Evolutionary conservation across 805 yeast genomes (phyloP), one percentile per base, ranked within the genome.

Genomic region (Kazachstania bromeliacearum): DNA sequence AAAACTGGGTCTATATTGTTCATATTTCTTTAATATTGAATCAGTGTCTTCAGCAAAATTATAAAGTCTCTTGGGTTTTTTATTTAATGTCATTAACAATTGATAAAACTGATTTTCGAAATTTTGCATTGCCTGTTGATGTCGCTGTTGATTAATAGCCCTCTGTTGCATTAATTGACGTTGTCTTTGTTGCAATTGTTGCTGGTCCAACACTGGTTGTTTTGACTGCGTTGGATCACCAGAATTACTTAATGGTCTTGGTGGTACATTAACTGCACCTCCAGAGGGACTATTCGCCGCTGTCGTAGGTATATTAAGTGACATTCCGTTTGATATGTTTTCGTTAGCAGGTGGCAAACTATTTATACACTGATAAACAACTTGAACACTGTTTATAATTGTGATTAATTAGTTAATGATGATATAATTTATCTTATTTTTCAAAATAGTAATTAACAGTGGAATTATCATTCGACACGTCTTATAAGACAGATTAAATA

Each of bases 1-100:
- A 40, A 89, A 61, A 27, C 94, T 82, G 6, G 96, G 81, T 7
- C 89, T 82, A 42, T 72, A 73, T 38, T 75, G 73, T 45, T 79
- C 77, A 55, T 79, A 88, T 56, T 87, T 88, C 41, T 75, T 73
- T 47, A 92, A 59, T 7, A 92, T 68, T 34, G 79, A 84, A 39
- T 75, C 81, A 15, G 81, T 63, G 7, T 87, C 76, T 48, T 82
- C 85, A 8, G 80, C 76, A 50, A 79, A 81, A 32, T 73, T 70
- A 50, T 70, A 70, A 19, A 59, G 63, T 30, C 69, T 64, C 46
- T 65, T 67, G 9, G 70, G 71, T 36, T 61, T 63, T 39, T 54
- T 57, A 40, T 59, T 54, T 23, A 59, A 38, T 13, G 59, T 51
- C 44, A 48, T 53, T 30, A 56, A 40, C 34, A 60, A 35, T 35